Evolutionary conservation across 176 grass and related monocot genomes (phyloP), one percentile per base, ranked within the genome.

Genomic region (Metroxylon sagu): DNA sequence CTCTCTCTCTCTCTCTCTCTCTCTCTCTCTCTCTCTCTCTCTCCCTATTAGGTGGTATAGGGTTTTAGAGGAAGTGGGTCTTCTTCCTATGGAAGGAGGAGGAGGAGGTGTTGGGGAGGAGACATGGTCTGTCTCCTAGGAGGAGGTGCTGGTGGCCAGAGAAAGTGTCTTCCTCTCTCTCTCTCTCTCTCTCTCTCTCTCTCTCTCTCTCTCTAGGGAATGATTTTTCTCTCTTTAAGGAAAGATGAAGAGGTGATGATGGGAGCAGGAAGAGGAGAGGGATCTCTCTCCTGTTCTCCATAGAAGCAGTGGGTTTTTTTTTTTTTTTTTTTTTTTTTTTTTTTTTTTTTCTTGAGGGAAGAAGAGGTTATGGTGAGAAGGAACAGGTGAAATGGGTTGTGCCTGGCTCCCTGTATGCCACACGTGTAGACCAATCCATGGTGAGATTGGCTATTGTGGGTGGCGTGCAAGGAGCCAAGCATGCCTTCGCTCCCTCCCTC

Each of bases 391-490:
- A 71, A 29, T 15, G 68, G 16, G 56, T 49, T 71, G 80, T 95
- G 91, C 91, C 91, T 95, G 91, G 91, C 91, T 95, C 91, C 91
- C 86, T 95, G 91, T 90, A 95, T 95, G 91, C 91, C 91, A 95
- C 91, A 85, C 91, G 90, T 90, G 76, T 86, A 90, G 77, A 79
- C 71, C 78, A 87, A 87, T 84, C 80, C 73, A 61, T 78, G 54
- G 29, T 26, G 66, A 60, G 91, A 90, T 90, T 85, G 79, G 86
- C 85, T 84, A 67, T 83, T 82, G 83, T 90, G 91, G 86, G 86
- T 95, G 91, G 91, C 86, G 91, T 95, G 86, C 91, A 90, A 90
- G 91, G 91, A 90, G 91, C 86, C 91, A 87, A 90, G 91, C 91
- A 95, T 95, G 91, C 80, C 71, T 66, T 27, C 18, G 16, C 67